A percentile compares a stretch with the other conserved stretches of the same genome.
These are phyloP conservation scores for Neoboletus magnificus DNA, from an alignment of 768 basidiomycete species.

Conservation along the genomic window DNA sequence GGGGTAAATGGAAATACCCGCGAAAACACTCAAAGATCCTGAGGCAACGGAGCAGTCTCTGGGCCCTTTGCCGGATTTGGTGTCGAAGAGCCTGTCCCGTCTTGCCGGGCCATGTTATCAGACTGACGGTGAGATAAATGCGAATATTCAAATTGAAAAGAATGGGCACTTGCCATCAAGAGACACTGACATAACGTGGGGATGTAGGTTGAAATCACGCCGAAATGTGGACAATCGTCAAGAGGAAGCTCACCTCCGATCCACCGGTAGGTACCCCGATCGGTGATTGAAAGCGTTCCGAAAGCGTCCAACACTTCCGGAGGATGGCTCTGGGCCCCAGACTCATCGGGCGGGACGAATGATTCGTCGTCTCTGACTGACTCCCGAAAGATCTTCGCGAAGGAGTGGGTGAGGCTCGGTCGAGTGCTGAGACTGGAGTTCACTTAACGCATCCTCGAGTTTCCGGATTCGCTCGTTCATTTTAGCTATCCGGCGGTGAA, in stretches of 20 bases:
- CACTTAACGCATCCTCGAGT: constrained; percentile 58
- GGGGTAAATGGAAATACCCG: constrained; percentile 65
- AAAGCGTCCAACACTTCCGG: constrained; percentile 53
- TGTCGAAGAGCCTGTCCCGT: constrained; percentile 15
- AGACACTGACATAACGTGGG: constrained; percentile 26
- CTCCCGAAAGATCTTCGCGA: constrained; percentile 45
- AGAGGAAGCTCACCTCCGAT: constrained; percentile 49
- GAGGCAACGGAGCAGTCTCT: constrained; percentile 29
- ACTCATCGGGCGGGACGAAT: constrained; percentile 26
- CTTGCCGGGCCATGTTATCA: constrained; percentile 18
- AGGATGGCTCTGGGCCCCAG: constrained; percentile 11
- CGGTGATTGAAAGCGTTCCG: constrained; percentile 58
- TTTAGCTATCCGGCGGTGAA: constrained; percentile 52
- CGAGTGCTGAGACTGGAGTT: constrained; percentile 49
- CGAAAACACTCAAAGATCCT: constrained; percentile 47
- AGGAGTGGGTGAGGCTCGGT: constrained; percentile 59
- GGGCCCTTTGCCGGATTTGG: constrained; percentile 29
- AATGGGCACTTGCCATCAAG: constrained; percentile 27
- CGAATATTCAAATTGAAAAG: not conserved
- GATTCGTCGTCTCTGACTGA: constrained; percentile 30
- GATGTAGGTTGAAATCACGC: constrained; percentile 7
- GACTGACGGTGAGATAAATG: constrained; percentile 19
- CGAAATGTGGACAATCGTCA: constrained; percentile 6
- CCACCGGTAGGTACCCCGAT: constrained; percentile 64
- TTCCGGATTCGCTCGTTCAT: constrained; percentile 54